phyloP scores from a whole-genome alignment of 179 eudicot species.

The Drosera spatulata region DNA sequence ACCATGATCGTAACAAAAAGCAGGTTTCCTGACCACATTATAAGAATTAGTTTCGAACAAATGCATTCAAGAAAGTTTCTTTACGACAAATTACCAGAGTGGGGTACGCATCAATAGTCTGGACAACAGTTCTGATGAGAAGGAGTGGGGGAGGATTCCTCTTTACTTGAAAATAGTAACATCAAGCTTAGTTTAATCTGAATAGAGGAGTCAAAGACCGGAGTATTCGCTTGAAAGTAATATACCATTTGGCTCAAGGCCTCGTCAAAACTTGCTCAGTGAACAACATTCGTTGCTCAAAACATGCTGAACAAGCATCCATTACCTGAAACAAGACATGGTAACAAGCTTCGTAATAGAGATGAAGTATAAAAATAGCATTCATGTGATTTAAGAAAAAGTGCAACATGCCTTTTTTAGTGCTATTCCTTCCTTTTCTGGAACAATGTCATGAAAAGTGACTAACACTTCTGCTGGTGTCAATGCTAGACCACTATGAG shows the following conservation, averaged over 20 bases:
- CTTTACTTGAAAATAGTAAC: conserved; percentile 48
- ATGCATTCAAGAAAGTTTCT: too few relatives aligned
- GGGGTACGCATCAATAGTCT: conserved; percentile 88
- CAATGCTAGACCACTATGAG: conserved; percentile 90
- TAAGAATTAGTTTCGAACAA: too few relatives aligned
- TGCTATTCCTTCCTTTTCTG: conserved; percentile 79
- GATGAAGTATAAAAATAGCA: neutral
- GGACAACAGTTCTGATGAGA: conserved; percentile 94
- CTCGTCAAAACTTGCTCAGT: conserved; percentile 86
- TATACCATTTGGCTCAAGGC: conserved; percentile 89
- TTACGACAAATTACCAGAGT: conserved; percentile 47
- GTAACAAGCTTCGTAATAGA: neutral
- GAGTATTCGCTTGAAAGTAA: neutral
- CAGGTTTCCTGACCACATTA: too few relatives aligned
- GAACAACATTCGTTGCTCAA: conserved; percentile 97
- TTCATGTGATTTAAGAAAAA: neutral
- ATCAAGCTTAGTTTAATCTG: neutral
- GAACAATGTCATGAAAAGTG: conserved; percentile 88
- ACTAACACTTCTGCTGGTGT: conserved; percentile 98
- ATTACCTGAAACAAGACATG: conserved; percentile 45
- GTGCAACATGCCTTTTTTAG: conserved; percentile 57
- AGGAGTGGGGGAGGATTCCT: conserved; percentile 83
- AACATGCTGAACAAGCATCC: conserved; percentile 95
- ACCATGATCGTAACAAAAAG: too few relatives aligned
- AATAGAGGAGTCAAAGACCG: neutral